Conservation (phyloP, 1,284 basidiomycete genomes). For the Xerocomus nothofagi region DNA sequence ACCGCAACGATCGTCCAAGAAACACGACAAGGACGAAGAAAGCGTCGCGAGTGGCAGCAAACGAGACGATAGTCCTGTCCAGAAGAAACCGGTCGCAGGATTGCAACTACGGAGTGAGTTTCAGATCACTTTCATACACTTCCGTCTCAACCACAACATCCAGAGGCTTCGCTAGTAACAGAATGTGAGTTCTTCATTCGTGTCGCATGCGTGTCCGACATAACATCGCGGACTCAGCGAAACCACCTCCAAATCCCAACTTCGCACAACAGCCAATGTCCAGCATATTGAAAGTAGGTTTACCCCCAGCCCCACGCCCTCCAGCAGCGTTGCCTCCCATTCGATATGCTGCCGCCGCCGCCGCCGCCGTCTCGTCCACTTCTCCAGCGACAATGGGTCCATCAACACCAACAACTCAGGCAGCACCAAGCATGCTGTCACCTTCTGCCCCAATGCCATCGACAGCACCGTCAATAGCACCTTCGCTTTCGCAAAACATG, state of each 20-base stretch:
- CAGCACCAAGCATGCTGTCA: slow-evolving; percentile 29
- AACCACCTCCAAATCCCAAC: slow-evolving; percentile 80
- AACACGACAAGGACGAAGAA: slow-evolving; percentile 79
- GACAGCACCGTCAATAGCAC: slow-evolving; percentile 40
- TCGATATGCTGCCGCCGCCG: slow-evolving; percentile 89
- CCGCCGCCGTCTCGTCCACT: slow-evolving; percentile 67
- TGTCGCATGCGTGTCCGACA: slow-evolving; percentile 11
- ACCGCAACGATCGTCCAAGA: slow-evolving; percentile 68
- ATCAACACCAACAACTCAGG: slow-evolving; percentile 42
- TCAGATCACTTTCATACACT: neutral
- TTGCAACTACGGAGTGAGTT: slow-evolving; percentile 66
- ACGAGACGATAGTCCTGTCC: slow-evolving; percentile 72
- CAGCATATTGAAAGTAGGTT: slow-evolving; percentile 70
- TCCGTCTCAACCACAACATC: slow-evolving; percentile 5
- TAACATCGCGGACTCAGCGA: slow-evolving; percentile 45
- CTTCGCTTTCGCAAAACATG: slow-evolving; percentile 41
- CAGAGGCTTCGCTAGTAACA: slow-evolving; percentile 48
- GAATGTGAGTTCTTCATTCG: slow-evolving; percentile 45
- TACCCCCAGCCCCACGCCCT: slow-evolving; percentile 53
- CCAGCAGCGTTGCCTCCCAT: slow-evolving; percentile 75
- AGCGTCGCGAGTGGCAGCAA: slow-evolving; percentile 62
- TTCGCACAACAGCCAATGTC: slow-evolving; percentile 82
- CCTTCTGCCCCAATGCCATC: slow-evolving; percentile 34
- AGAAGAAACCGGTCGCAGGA: slow-evolving; percentile 69
- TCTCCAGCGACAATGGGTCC: slow-evolving; percentile 26